These are phyloP conservation scores for Chaetoceros muelleri DNA, from an alignment of 108 stramenopile species.

Conservation along the genomic window DNA sequence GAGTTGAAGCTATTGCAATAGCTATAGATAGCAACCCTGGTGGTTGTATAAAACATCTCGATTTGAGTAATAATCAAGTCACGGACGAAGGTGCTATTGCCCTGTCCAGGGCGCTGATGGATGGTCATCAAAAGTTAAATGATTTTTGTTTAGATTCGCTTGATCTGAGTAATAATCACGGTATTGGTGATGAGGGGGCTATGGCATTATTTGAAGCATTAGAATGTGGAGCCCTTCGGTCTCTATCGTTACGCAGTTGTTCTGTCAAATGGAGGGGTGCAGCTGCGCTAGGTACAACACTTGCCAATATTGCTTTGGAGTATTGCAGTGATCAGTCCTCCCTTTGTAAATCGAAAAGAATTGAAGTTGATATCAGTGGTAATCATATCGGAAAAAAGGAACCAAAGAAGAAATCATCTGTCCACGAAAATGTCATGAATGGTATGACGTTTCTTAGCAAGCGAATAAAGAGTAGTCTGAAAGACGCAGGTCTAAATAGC, in stretches of 20 bases:
- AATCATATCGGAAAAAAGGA: slow-evolving; percentile 63
- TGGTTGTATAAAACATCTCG: slow-evolving; percentile 34
- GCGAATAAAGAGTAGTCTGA: slow-evolving; percentile 41
- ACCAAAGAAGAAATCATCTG: slow-evolving; percentile 37
- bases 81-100: slow-evolving; percentile 51
- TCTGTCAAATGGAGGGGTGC: slow-evolving; percentile 55
- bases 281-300: slow-evolving; percentile 35
- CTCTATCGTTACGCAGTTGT: slow-evolving; percentile 53
- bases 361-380: slow-evolving; percentile 60
- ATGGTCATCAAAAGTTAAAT: slow-evolving; percentile 1
- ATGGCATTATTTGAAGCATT: slow-evolving; percentile 40
- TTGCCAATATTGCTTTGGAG: slow-evolving; percentile 15
- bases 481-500: slow-evolving; percentile 39
- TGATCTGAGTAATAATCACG: slow-evolving; percentile 56
- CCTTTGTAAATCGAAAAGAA: background rate
- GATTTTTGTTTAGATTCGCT: slow-evolving; percentile 11
- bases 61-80: slow-evolving; percentile 70
- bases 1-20: slow-evolving; percentile 61
- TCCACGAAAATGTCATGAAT: slow-evolving; percentile 29
- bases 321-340: background rate
- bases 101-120: slow-evolving; percentile 34
- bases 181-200: slow-evolving; percentile 46
- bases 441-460: slow-evolving; percentile 55
- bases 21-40: slow-evolving; percentile 40
- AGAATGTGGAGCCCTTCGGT: slow-evolving; percentile 26